Conservation (phyloP, 306 rosid species). For the Cicer pinnatifidum region DNA sequence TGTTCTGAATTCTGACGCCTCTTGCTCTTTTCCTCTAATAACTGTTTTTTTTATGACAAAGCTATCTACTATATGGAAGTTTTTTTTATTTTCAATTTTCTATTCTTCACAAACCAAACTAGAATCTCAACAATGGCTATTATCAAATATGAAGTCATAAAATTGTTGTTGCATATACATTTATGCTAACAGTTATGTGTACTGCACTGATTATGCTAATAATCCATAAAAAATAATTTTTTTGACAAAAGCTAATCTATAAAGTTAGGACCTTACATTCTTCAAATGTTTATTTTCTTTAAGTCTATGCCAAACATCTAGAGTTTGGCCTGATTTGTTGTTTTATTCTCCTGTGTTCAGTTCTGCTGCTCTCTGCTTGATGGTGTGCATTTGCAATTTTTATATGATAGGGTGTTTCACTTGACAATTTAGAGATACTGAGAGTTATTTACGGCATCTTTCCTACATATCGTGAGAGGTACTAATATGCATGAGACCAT, state of each 20-base stretch:
- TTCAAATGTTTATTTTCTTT: not conserved
- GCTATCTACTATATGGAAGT: not conserved
- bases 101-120: not conserved
- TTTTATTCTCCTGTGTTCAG: slow-evolving; percentile 17
- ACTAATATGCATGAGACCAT: slow-evolving; percentile 38
- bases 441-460: slow-evolving; percentile 86
- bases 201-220: not conserved
- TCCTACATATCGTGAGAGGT: slow-evolving; percentile 90
- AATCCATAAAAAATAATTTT: not conserved
- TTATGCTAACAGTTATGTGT: not conserved
- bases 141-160: slow-evolving; percentile 12
- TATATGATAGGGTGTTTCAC: slow-evolving; percentile 72
- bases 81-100: not conserved
- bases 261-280: slow-evolving; percentile 5
- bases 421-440: slow-evolving; percentile 77
- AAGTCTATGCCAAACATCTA: not conserved
- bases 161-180: not conserved
- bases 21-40: too few species aligned
- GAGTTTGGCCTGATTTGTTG: not conserved
- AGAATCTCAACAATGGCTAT: slow-evolving; percentile 26
- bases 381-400: slow-evolving; percentile 26
- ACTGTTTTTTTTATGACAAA: not conserved
- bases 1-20: not conserved
- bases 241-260: not conserved
- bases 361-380: slow-evolving; percentile 19